Evolutionary conservation across 108 stramenopile species (phyloP), one percentile per base, ranked within the genome.

Genomic region (Cyclostephanos invisitatus): DNA sequence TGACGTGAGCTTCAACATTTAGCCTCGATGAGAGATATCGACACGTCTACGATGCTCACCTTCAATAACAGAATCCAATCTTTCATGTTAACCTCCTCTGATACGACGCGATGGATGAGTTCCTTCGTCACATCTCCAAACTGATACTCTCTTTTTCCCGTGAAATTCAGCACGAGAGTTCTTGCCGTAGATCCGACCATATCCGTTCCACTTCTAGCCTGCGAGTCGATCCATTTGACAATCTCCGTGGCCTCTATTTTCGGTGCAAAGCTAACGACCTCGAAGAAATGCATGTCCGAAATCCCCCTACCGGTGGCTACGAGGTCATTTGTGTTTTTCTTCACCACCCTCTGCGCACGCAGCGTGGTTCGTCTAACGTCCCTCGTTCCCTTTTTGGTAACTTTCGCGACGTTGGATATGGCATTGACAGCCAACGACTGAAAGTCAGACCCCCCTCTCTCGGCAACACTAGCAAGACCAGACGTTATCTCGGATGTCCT

Each of bases 81-180:
- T 74, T 74, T 73, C 28, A 79, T 69, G 8, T 46, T 59, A 22
- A 75, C 61, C 38, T 75, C 73, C 12, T 57, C 38, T 2, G 78
- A 61, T 36, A 74, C 73, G 38, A 79, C 74, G 1, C 78, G 56
- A 15, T 58, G 73, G 14, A 79, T 29, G 12, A 74, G 44, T 35
- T 79, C 78, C 35, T 74, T 62, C 24, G 68, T 75, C 38, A 79
- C 62, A 64, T 79, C 78, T 6, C 78, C 78, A 58, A 79, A 74
- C 5, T 46, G 54, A 54, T 75, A 79, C 47, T 46, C 37, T 15
- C 32, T 27, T 51, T 62, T 79, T 0, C 74, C 74, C 4, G 73
- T 79, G 29, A 73, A 78, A 12, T 74, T 62, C 53, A 78, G 56
- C 15, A 78, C 77, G 25, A 74, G 28, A 5, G 73, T 60, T 54